Evolutionary conservation across 2,329 filamentous ascomycete genomes (phyloP).

Genomic region (Colletotrichum sp.): DNA sequence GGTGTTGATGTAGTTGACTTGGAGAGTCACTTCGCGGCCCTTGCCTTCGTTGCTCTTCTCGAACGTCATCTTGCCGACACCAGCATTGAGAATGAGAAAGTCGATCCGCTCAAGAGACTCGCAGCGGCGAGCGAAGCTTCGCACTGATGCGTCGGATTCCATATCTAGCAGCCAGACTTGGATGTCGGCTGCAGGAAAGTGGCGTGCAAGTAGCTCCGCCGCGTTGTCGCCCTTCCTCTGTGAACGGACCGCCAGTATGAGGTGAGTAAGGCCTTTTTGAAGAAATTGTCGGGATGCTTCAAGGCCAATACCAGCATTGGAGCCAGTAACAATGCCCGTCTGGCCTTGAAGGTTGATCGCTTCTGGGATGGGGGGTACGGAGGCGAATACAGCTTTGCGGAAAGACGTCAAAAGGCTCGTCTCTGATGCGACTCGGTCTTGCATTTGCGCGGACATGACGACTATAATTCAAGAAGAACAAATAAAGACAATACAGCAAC

Average conservation of each 20-base stretch:
- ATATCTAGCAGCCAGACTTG: constrained; percentile 49
- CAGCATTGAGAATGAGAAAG: constrained; percentile 40
- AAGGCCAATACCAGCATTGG: not conserved
- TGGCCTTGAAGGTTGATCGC: not conserved
- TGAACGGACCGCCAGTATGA: constrained; percentile 54
- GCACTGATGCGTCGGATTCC: constrained; percentile 38
- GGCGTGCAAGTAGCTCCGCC: constrained; percentile 31
- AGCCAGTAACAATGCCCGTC: not conserved
- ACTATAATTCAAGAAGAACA: not conserved
- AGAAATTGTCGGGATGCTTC: not conserved
- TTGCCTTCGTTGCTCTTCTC: constrained; percentile 28
- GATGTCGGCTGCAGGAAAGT: constrained; percentile 32
- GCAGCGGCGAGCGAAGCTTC: constrained; percentile 36
- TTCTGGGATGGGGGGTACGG: not conserved
- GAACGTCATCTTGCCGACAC: constrained; percentile 27
- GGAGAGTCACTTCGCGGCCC: constrained; percentile 47
- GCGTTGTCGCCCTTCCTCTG: constrained; percentile 45
- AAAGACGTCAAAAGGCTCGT: not conserved
- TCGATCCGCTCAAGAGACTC: constrained; percentile 39
- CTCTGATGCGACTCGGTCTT: not conserved
- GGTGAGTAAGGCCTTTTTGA: constrained; percentile 33
- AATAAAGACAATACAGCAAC: not conserved
- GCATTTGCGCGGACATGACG: not conserved
- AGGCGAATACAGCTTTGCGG: not conserved
- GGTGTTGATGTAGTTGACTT: constrained; percentile 58